Conservation (phyloP, 2,329 filamentous ascomycete species). For the Chaetothyriales sp. region DNA sequence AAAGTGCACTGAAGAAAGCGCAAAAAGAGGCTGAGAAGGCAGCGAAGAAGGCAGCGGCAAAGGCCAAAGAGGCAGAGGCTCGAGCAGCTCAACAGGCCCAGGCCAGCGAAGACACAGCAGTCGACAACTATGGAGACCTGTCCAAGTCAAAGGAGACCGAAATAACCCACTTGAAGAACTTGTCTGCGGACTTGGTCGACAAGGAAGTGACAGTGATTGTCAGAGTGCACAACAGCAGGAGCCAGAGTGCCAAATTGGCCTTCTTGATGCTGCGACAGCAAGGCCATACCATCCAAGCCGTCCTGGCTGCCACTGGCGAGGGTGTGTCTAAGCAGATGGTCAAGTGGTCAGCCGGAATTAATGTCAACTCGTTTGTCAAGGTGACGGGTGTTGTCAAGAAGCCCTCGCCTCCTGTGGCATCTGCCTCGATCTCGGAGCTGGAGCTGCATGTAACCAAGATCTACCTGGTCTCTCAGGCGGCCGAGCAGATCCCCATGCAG, state of each 20-base stretch:
- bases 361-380: conserved; percentile 65
- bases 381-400: conserved; percentile 70
- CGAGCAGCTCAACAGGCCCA: conserved; percentile 15
- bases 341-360: conserved; percentile 67
- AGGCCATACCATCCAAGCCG: conserved; percentile 67
- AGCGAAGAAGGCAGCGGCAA: conserved; percentile 48
- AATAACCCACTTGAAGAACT: conserved; percentile 42
- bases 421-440: conserved; percentile 59
- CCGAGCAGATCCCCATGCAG: conserved; percentile 45
- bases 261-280: conserved; percentile 76
- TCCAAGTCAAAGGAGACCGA: conserved; percentile 43
- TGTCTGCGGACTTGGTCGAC: conserved; percentile 49
- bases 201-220: conserved; percentile 62
- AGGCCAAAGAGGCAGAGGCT: conserved; percentile 28
- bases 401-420: conserved; percentile 76
- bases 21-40: conserved; percentile 84
- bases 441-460: conserved; percentile 83
- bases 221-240: conserved; percentile 73
- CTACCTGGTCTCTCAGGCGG: conserved; percentile 56
- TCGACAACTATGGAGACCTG: conserved; percentile 65
- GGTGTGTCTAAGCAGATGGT: conserved; percentile 75
- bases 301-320: conserved; percentile 46
- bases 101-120: conserved; percentile 39
- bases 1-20: conserved; percentile 73
- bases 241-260: conserved; percentile 79